Conservation (phyloP, 2,329 filamentous ascomycete species). For the Amesomyces nigricolor region DNA sequence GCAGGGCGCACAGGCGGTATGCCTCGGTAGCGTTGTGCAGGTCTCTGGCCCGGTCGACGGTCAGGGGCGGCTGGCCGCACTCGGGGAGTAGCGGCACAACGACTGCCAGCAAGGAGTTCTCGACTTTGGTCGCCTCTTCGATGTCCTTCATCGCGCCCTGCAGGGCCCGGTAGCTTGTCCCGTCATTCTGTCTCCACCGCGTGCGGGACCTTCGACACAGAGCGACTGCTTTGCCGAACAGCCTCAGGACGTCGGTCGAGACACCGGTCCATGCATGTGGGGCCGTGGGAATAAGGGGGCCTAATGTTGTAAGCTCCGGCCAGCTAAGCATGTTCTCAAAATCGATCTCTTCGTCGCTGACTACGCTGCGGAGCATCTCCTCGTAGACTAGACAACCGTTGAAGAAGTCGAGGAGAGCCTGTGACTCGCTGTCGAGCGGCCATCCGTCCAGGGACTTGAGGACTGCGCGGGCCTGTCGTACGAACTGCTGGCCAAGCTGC, state of each 20-base stretch:
- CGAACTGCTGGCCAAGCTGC: conserved; percentile 25
- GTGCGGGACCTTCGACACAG: conserved; percentile 27
- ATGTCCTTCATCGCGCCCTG: conserved; percentile 27
- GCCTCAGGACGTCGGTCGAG: conserved; percentile 22
- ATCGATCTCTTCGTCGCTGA: conserved; percentile 27
- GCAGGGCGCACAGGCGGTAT: conserved; percentile 27
- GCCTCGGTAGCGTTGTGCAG: conserved; percentile 24
- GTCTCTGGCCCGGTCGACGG: conserved; percentile 4
- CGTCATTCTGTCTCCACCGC: conserved; percentile 25
- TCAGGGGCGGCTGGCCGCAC: background rate
- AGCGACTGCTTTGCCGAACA: conserved; percentile 28
- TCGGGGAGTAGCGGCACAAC: conserved; percentile 10
- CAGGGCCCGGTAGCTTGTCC: conserved; percentile 23
- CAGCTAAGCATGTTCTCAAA: conserved; percentile 27
- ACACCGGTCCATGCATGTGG: conserved; percentile 28
- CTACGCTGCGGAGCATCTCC: conserved; percentile 29
- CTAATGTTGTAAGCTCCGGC: conserved; percentile 20
- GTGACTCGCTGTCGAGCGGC: conserved; percentile 11
- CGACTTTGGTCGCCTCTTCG: conserved; percentile 23
- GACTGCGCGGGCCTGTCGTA: conserved; percentile 24
- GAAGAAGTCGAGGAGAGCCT: conserved; percentile 26
- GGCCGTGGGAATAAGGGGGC: conserved; percentile 9
- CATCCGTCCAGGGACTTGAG: conserved; percentile 20
- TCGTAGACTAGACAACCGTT: conserved; percentile 29
- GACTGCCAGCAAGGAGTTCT: conserved; percentile 22